phyloP scores from a whole-genome alignment of 768 basidiomycete species.

The Boletus rubroflammeus region DNA sequence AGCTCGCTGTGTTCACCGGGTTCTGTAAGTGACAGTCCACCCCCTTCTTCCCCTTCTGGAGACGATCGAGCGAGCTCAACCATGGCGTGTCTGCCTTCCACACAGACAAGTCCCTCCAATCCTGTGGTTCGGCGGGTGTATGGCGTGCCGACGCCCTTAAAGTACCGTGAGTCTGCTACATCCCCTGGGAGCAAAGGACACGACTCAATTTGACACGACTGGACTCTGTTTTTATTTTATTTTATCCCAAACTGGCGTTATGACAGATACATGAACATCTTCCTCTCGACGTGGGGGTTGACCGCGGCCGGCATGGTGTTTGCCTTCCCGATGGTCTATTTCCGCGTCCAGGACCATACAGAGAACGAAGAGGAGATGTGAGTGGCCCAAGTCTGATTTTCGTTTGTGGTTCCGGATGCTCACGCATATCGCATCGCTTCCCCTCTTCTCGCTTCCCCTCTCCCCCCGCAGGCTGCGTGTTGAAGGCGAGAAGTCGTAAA shows the following conservation, averaged over 20 bases:
- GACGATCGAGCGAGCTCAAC: neutral
- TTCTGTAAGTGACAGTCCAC: conserved; percentile 56
- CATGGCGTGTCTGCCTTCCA: neutral
- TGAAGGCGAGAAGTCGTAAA: neutral
- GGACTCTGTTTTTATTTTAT: neutral
- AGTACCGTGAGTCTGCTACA: conserved; percentile 49
- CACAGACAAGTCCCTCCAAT: conserved; percentile 71
- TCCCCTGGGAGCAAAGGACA: neutral
- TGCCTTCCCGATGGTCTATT: conserved; percentile 69
- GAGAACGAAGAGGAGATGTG: conserved; percentile 54
- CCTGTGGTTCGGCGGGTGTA: conserved; percentile 64
- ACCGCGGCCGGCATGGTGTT: conserved; percentile 62
- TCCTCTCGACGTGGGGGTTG: conserved; percentile 69
- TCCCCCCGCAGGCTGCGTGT: neutral
- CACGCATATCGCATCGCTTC: neutral
- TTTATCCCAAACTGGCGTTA: no score
- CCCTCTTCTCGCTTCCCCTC: no score
- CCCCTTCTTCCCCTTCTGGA: neutral
- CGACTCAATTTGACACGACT: neutral
- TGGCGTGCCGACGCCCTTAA: conserved; percentile 69
- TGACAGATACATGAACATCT: conserved; percentile 62
- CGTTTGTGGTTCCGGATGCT: neutral
- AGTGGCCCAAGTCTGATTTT: conserved; percentile 11
- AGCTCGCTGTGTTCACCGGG: conserved; percentile 77
- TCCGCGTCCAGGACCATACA: conserved; percentile 59